Percentiles rank a stretch among this genome's conserved stretches.
These are phyloP conservation scores for Coemansia sp. DNA, from an alignment of 192 early-diverging fungal genomes.

Conservation along the genomic window DNA sequence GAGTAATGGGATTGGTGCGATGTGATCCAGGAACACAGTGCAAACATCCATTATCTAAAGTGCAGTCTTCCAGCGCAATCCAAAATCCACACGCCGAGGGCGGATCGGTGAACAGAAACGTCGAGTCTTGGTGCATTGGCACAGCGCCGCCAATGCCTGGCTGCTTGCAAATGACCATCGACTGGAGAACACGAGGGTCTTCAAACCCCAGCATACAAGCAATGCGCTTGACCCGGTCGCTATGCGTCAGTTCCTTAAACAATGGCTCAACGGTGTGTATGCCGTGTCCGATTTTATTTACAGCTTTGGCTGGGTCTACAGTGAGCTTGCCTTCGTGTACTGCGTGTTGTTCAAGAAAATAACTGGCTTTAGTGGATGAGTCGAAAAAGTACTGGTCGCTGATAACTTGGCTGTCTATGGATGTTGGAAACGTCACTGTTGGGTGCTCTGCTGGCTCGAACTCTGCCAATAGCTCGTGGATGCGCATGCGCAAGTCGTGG, in stretches of 20 bases:
- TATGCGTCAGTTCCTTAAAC: slow-evolving; percentile 68
- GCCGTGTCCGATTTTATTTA: slow-evolving; percentile 93
- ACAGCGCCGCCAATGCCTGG: slow-evolving; percentile 66
- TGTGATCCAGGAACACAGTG: slow-evolving; percentile 83
- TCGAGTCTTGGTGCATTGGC: slow-evolving; percentile 86
- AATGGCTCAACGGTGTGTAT: slow-evolving; percentile 79
- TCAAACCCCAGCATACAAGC: slow-evolving; percentile 62
- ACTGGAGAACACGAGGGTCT: slow-evolving; percentile 79
- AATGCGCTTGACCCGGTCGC: slow-evolving; percentile 55
- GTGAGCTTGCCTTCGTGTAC: slow-evolving; percentile 62
- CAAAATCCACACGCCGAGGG: slow-evolving; percentile 82
- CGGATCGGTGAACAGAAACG: slow-evolving; percentile 88
- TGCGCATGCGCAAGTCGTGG: slow-evolving; percentile 14
- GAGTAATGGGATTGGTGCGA: slow-evolving; percentile 56
- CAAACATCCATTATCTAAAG: slow-evolving; percentile 81
- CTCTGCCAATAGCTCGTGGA: slow-evolving; percentile 57
- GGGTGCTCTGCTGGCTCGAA: slow-evolving; percentile 72
- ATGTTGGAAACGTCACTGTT: slow-evolving; percentile 75
- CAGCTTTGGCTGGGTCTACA: slow-evolving; percentile 61
- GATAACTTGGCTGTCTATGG: slow-evolving; percentile 58
- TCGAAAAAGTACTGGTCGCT: slow-evolving; percentile 88
- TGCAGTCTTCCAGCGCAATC: slow-evolving; percentile 94
- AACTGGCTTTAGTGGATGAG: slow-evolving; percentile 79
- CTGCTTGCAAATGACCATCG: slow-evolving; percentile 89
- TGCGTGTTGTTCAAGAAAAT: slow-evolving; percentile 87